A percentile compares a stretch with the other conserved stretches of the same genome.
phyloP scores from a whole-genome alignment of 164 flowering plant species.

The Magnolia changhungtana region DNA sequence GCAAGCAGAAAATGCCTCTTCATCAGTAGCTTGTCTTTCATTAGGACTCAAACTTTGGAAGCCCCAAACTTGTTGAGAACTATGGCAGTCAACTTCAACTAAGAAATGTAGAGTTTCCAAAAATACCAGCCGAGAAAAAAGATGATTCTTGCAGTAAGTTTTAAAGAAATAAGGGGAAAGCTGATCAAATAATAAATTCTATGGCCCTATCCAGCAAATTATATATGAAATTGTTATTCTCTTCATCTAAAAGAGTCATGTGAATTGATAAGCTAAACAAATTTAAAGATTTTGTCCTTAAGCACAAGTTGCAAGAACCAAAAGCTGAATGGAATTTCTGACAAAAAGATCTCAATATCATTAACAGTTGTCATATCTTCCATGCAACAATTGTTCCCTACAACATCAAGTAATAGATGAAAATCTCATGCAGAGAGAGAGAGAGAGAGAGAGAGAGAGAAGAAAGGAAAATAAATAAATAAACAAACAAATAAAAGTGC shows the following conservation, averaged over 20 bases:
- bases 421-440: too few relatives aligned
- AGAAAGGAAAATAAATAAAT: too few relatives aligned
- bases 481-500: too few relatives aligned
- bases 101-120: not conserved
- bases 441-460: too few relatives aligned
- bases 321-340: not conserved
- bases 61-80: not conserved
- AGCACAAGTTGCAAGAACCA: not conserved
- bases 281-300: too few relatives aligned
- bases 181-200: too few relatives aligned
- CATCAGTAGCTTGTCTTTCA: not conserved
- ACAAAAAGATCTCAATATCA: too few relatives aligned
- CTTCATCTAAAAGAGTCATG: not conserved
- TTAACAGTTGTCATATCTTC: too few relatives aligned
- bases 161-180: too few relatives aligned
- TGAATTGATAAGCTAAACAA: not conserved
- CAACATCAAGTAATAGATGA: too few relatives aligned
- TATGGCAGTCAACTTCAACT: not conserved
- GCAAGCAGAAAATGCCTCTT: conserved; percentile 9
- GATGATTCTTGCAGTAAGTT: not conserved
- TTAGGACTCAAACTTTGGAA: not conserved
- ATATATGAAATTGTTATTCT: not conserved
- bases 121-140: not conserved
- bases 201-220: not conserved
- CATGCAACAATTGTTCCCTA: too few relatives aligned